Conservation (phyloP, 139 green algal species). For the Chlamydomonas incerta region DNA sequence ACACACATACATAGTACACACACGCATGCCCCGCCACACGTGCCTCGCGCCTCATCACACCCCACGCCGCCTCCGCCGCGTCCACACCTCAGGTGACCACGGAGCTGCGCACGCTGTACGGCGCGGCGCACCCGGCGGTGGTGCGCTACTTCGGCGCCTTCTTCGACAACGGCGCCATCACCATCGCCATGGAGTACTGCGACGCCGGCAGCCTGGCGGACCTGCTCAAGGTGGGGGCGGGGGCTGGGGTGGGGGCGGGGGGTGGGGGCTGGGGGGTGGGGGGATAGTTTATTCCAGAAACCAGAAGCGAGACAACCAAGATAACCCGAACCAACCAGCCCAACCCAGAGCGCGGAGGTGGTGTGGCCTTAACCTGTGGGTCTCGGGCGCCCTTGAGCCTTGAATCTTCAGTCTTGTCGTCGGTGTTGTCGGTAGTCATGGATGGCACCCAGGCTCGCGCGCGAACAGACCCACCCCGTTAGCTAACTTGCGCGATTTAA, state of each 20-base stretch:
- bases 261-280: background rate
- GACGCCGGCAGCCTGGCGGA: conserved; percentile 89
- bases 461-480: too few relatives aligned
- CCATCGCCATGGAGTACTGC: conserved; percentile 95
- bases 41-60: too few relatives aligned
- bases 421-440: too few relatives aligned
- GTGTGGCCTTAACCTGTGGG: too few relatives aligned
- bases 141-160: conserved; percentile 64
- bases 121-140: conserved; percentile 59
- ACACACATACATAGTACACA: too few relatives aligned
- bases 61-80: background rate
- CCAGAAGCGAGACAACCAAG: background rate
- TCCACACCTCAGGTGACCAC: conserved; percentile 57
- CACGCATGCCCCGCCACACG: too few relatives aligned
- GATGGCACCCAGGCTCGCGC: too few relatives aligned
- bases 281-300: background rate
- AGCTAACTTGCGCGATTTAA: too few relatives aligned
- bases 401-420: too few relatives aligned
- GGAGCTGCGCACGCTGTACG: conserved; percentile 71
- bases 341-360: too few relatives aligned
- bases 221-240: conserved; percentile 54
- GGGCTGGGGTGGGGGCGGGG: background rate
- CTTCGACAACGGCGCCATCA: conserved; percentile 74
- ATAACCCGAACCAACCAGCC: too few relatives aligned
- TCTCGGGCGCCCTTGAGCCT: too few relatives aligned